Conservation (phyloP, 306 rosid genomes). For the Carpinus viminea region DNA sequence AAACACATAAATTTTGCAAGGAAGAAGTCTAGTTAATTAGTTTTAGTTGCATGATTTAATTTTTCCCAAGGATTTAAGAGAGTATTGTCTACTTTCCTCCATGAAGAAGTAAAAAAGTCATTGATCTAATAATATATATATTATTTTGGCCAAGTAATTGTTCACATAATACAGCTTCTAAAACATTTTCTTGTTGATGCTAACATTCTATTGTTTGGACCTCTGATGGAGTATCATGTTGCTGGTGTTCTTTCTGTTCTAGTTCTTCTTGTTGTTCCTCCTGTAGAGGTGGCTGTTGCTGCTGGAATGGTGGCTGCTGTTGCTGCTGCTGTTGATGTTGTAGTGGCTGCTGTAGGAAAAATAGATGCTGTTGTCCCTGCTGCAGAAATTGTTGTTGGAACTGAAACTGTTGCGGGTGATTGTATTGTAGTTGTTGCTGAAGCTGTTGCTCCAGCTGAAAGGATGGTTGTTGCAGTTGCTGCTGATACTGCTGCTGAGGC, state of each 20-base stretch:
- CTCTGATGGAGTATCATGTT: constrained; percentile 15
- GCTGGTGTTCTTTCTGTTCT: constrained; percentile 33
- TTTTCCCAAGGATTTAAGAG: too few relatives aligned
- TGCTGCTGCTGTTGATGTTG: constrained; percentile 41
- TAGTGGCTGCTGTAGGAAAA: constrained; percentile 24
- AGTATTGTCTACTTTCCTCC: not conserved
- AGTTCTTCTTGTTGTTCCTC: constrained; percentile 21
- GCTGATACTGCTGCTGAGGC: constrained; percentile 54
- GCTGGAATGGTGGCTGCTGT: constrained; percentile 44
- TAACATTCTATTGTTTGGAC: constrained; percentile 26
- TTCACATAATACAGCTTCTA: not conserved
- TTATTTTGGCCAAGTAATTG: not conserved
- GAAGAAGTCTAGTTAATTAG: too few relatives aligned
- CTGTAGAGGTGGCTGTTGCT: constrained; percentile 44
- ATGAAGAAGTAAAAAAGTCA: not conserved
- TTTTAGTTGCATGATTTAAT: too few relatives aligned
- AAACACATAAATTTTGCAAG: too few relatives aligned
- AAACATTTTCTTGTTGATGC: constrained; percentile 30
- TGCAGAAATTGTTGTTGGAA: constrained; percentile 38
- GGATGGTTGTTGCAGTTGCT: constrained; percentile 41
- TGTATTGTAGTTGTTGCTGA: constrained; percentile 31
- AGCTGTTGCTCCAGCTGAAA: constrained; percentile 40
- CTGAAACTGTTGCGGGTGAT: constrained; percentile 34
- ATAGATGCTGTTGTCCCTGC: constrained; percentile 44
- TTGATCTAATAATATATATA: not conserved